These are phyloP conservation scores for Backusella sp. DNA, from an alignment of 192 early-diverging fungal genomes.

Conservation along the genomic window DNA sequence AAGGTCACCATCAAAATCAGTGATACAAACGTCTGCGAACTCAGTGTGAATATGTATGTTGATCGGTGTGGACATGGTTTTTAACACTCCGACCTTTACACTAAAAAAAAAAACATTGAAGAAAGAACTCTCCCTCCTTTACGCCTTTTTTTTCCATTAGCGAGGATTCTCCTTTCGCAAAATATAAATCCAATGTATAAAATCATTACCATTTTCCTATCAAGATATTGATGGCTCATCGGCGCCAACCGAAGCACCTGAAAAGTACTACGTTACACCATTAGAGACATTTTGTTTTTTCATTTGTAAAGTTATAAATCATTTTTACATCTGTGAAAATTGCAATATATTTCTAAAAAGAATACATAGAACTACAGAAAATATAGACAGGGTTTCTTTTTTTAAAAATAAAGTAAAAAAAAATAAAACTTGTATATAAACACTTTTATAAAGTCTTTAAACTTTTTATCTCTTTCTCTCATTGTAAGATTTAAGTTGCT, in stretches of 20 bases:
- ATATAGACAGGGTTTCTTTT: neutral
- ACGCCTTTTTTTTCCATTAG: neutral
- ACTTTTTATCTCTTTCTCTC: neutral
- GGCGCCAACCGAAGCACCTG: constrained; percentile 1
- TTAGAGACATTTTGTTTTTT: neutral
- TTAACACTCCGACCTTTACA: neutral
- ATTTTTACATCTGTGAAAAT: constrained; percentile 6
- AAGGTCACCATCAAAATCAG: neutral
- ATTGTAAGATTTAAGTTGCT: neutral
- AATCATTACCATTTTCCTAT: neutral
- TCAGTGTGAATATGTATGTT: neutral
- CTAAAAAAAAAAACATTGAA: neutral
- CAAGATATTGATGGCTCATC: neutral
- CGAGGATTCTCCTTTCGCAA: neutral
- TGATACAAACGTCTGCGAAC: neutral
- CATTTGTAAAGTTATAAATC: constrained; percentile 8
- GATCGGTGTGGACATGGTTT: neutral
- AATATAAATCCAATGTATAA: neutral
- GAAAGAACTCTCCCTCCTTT: neutral
- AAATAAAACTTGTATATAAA: neutral
- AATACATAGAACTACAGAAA: neutral
- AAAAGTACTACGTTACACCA: constrained; percentile 1
- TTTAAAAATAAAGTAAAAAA: neutral
- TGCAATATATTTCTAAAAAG: neutral
- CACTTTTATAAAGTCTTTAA: neutral